Conservation (phyloP, 2,329 filamentous ascomycete species). For the Shiraia sp. region DNA sequence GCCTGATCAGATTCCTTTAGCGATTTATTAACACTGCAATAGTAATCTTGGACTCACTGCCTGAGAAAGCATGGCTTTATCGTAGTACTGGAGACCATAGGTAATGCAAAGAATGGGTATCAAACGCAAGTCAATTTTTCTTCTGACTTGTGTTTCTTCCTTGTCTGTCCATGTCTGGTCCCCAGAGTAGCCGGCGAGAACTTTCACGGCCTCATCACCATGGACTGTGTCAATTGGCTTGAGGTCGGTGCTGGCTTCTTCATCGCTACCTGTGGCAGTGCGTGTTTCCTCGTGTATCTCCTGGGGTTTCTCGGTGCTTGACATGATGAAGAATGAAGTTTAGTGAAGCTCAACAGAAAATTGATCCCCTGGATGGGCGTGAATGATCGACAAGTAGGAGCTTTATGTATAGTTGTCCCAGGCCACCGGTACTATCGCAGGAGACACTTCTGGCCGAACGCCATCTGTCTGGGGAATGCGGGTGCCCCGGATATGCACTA, state of each 20-base stretch:
- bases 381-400: constrained; percentile 13
- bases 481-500: constrained; percentile 1
- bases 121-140: constrained; percentile 24
- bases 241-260: constrained; percentile 9
- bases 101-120: constrained; percentile 27
- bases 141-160: constrained; percentile 24
- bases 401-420: constrained; percentile 17
- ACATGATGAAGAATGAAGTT: constrained; percentile 8
- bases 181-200: constrained; percentile 48
- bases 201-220: constrained; percentile 28
- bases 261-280: constrained; percentile 3
- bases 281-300: constrained; percentile 13
- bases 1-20: constrained; percentile 24
- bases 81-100: constrained; percentile 30
- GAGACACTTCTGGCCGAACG: constrained; percentile 5
- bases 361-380: not conserved
- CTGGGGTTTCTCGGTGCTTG: constrained; percentile 14
- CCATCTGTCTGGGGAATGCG: constrained; percentile 10
- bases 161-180: constrained; percentile 52
- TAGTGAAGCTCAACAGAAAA: not conserved
- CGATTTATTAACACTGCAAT: not conserved
- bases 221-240: constrained; percentile 21
- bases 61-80: constrained; percentile 55
- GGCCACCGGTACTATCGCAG: constrained; percentile 10
- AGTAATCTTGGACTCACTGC: constrained; percentile 42